A percentile compares a stretch with the other conserved stretches of the same genome.
phyloP scores from a whole-genome alignment of 495 filamentous ascomycete genomes.

The Platismatia glauca region DNA sequence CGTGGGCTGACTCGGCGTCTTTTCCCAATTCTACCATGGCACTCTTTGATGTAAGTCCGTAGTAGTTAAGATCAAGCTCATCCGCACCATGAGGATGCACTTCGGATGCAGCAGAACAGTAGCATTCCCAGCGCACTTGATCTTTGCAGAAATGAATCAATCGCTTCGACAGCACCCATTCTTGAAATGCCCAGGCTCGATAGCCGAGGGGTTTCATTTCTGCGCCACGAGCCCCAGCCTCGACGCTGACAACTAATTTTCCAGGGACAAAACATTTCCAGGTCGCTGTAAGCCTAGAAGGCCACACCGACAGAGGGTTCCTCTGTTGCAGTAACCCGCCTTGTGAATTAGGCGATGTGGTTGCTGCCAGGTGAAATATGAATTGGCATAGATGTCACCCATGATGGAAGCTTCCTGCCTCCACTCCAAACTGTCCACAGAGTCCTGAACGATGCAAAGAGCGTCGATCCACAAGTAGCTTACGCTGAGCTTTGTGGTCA shows the following conservation, averaged over 20 bases:
- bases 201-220: neutral
- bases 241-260: neutral
- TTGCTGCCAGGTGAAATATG: neutral
- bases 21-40: neutral
- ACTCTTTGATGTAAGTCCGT: neutral
- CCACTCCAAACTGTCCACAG: neutral
- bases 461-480: neutral
- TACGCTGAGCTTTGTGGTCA: neutral
- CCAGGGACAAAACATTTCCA: neutral
- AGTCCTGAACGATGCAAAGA: neutral
- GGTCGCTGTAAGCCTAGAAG: neutral
- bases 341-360: neutral
- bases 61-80: neutral
- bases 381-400: neutral
- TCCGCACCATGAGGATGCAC: neutral
- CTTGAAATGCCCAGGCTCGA: neutral
- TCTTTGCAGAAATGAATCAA: neutral
- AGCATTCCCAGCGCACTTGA: neutral
- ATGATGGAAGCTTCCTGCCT: neutral
- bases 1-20: neutral
- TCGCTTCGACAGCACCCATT: neutral
- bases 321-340: neutral
- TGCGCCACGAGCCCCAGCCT: neutral
- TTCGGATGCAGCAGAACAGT: neutral
- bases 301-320: neutral